Evolutionary conservation across 2,329 filamentous ascomycete species (phyloP).

Genomic region (Beauveria australis): DNA sequence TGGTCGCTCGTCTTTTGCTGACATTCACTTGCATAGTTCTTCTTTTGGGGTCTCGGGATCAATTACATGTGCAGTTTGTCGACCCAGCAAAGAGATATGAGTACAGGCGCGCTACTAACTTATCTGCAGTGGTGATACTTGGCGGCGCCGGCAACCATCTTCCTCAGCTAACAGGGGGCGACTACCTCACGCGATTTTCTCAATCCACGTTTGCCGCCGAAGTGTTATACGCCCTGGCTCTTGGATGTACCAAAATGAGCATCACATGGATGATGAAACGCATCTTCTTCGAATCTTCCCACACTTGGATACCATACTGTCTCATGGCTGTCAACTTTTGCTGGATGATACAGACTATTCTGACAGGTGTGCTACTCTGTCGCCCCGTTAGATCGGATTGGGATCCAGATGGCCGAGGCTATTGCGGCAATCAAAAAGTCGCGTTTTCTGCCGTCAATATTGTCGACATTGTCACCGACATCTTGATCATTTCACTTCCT

Average conservation of each 20-base stretch:
- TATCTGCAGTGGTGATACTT: constrained; percentile 13
- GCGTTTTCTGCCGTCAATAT: constrained; percentile 15
- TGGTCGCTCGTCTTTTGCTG: not conserved
- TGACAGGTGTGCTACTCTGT: constrained; percentile 15
- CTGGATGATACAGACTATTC: constrained; percentile 17
- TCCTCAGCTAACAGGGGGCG: not conserved
- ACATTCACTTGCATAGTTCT: constrained; percentile 4
- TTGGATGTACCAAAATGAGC: constrained; percentile 16
- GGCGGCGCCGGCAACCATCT: constrained; percentile 16
- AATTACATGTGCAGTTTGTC: constrained; percentile 14
- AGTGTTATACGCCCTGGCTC: constrained; percentile 15
- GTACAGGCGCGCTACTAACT: not conserved
- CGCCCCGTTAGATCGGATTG: constrained; percentile 14
- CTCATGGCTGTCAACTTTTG: constrained; percentile 12
- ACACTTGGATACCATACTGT: constrained; percentile 12
- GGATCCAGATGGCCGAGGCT: constrained; percentile 10
- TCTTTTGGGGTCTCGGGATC: constrained; percentile 13
- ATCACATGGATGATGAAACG: constrained; percentile 17
- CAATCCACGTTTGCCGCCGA: constrained; percentile 14
- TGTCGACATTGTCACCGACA: constrained; percentile 15
- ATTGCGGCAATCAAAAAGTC: constrained; percentile 13
- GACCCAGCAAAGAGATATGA: not conserved
- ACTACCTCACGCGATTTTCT: constrained; percentile 2
- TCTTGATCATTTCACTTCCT: constrained; percentile 14
- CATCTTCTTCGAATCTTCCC: constrained; percentile 15